Percentiles rank a stretch among this genome's conserved stretches.
Evolutionary conservation across 2,329 filamentous ascomycete species (phyloP).

Genomic region (Epichloe gansuensis): DNA sequence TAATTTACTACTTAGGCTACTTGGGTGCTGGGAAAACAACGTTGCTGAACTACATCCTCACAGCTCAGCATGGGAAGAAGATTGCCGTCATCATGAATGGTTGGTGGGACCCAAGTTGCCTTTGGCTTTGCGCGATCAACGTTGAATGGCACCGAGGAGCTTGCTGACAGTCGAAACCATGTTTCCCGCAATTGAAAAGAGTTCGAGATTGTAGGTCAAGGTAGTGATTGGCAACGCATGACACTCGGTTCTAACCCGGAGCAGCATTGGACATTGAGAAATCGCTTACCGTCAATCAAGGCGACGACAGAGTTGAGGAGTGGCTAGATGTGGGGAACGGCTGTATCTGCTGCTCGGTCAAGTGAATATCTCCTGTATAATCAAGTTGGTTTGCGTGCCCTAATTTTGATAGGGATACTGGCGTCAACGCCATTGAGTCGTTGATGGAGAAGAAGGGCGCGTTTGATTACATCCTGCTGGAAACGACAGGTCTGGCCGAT

Average conservation of each 20-base stretch:
- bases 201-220: constrained; percentile 58
- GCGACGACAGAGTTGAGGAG: constrained; percentile 72
- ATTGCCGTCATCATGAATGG: constrained; percentile 97
- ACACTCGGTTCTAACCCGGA: constrained; percentile 5
- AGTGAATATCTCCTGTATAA: constrained; percentile 37
- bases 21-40: constrained; percentile 94
- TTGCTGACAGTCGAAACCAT: not conserved
- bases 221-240: constrained; percentile 7
- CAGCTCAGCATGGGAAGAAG: constrained; percentile 90
- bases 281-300: constrained; percentile 79
- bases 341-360: constrained; percentile 96
- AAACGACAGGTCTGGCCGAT: constrained; percentile 91
- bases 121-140: not conserved
- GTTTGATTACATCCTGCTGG: constrained; percentile 95
- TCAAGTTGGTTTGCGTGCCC: not conserved
- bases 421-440: constrained; percentile 88
- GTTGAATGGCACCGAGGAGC: not conserved
- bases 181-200: constrained; percentile 32
- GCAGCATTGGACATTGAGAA: constrained; percentile 92
- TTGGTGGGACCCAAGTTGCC: constrained; percentile 2
- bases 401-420: constrained; percentile 53
- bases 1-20: constrained; percentile 51
- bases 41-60: constrained; percentile 88
- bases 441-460: constrained; percentile 87
- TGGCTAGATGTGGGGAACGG: constrained; percentile 96